phyloP scores from a whole-genome alignment of 352 stramenopile species.

The Phytophthora kernoviae region DNA sequence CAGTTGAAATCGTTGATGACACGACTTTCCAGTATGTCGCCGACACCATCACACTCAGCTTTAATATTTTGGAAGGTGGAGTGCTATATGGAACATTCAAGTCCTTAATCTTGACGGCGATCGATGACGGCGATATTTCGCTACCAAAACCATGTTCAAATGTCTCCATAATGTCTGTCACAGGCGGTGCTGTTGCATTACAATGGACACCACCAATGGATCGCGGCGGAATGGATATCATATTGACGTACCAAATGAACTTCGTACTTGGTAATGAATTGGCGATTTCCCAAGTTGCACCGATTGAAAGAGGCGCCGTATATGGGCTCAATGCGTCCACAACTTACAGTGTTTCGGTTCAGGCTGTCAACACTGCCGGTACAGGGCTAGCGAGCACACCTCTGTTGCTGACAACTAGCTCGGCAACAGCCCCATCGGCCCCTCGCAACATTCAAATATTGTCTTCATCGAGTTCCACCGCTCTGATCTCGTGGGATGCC shows the following conservation, averaged over 20 bases:
- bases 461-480: slow-evolving; percentile 39
- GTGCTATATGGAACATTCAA: slow-evolving; percentile 23
- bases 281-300: slow-evolving; percentile 2
- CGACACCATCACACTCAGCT: slow-evolving; percentile 44
- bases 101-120: slow-evolving; percentile 37
- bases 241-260: slow-evolving; percentile 36
- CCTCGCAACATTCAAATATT: slow-evolving; percentile 39
- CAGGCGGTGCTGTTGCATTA: slow-evolving; percentile 48
- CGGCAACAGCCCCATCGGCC: slow-evolving; percentile 28
- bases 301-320: slow-evolving; percentile 18
- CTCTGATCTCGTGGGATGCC: slow-evolving; percentile 50
- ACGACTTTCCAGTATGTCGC: slow-evolving; percentile 41
- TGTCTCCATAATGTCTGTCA: slow-evolving; percentile 26
- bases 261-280: slow-evolving; percentile 14
- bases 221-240: slow-evolving; percentile 32
- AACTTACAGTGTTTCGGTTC: slow-evolving; percentile 44
- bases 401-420: slow-evolving; percentile 32
- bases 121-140: slow-evolving; percentile 64
- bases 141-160: slow-evolving; percentile 44
- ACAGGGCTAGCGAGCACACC: slow-evolving; percentile 21
- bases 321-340: slow-evolving; percentile 58
- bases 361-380: slow-evolving; percentile 39
- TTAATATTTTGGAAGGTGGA: slow-evolving; percentile 46
- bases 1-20: slow-evolving; percentile 45
- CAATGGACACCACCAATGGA: slow-evolving; percentile 50